phyloP scores from a whole-genome alignment of 108 stramenopile species.

The Discostella pseudostelligera region DNA sequence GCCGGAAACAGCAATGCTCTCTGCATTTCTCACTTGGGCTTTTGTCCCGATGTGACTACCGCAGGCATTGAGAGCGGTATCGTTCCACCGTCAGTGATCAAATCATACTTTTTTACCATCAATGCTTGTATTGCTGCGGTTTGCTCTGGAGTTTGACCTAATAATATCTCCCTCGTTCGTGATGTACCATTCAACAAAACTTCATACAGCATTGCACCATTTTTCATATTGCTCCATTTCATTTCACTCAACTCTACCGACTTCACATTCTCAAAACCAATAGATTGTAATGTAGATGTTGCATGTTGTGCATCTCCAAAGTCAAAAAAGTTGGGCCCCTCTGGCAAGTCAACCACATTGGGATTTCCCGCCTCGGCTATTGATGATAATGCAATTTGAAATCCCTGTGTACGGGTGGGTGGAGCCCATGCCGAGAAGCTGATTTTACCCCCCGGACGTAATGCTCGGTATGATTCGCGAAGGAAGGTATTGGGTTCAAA shows the following conservation, averaged over 20 bases:
- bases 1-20: too few relatives aligned
- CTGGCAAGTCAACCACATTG: conserved; percentile 37
- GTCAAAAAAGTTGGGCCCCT: conserved; percentile 53
- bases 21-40: conserved; percentile 10
- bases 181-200: conserved; percentile 44
- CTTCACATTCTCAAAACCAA: conserved; percentile 40
- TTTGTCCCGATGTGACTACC: conserved; percentile 38
- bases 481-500: conserved; percentile 39
- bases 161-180: conserved; percentile 42
- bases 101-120: conserved; percentile 34
- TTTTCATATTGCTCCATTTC: conserved; percentile 47
- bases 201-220: conserved; percentile 38
- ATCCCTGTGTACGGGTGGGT: conserved; percentile 37
- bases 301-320: conserved; percentile 36
- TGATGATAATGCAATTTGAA: conserved; percentile 36
- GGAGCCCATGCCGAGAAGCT: conserved; percentile 52
- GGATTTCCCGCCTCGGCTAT: conserved; percentile 48
- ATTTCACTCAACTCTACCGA: conserved; percentile 44
- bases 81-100: conserved; percentile 31
- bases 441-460: conserved; percentile 47
- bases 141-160: conserved; percentile 36
- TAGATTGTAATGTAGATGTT: conserved; percentile 13
- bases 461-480: conserved; percentile 36
- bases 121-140: conserved; percentile 19
- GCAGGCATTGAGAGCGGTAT: conserved; percentile 41